Evolutionary conservation across 78 protist genomes (phyloP).

Genomic region (Dictyostelium capitatum): DNA sequence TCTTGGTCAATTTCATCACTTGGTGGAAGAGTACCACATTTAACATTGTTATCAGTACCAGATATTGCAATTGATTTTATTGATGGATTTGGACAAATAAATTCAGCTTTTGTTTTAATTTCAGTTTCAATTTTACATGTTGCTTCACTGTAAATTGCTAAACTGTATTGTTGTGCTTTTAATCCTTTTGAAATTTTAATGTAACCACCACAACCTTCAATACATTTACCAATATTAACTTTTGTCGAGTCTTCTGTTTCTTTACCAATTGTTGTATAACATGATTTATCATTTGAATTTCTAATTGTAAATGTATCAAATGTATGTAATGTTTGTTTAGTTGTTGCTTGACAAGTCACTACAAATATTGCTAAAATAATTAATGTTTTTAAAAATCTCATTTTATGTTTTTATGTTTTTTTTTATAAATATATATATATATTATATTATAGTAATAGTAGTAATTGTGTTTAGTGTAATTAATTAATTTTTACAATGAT

Average conservation of each 20-base stretch:
- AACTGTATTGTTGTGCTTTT: neutral
- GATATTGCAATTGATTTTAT: neutral
- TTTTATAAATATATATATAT: neutral
- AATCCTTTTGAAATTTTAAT: neutral
- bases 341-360: neutral
- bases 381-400: conserved; percentile 18
- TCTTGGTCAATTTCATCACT: neutral
- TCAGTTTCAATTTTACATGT: neutral
- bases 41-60: neutral
- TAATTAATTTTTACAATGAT: too few species aligned
- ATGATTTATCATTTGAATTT: neutral
- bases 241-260: neutral
- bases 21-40: conserved; percentile 18
- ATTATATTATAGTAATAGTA: too few species aligned
- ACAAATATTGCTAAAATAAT: neutral
- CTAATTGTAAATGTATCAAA: neutral
- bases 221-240: neutral
- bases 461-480: too few species aligned
- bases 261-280: neutral
- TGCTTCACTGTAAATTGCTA: neutral
- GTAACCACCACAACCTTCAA: conserved; percentile 9
- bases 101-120: neutral
- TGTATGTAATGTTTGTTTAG: neutral
- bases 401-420: neutral
- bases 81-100: conserved; percentile 16